Evolutionary conservation across 2,329 filamentous ascomycete species (phyloP).

Genomic region (Aspergillus fructus): DNA sequence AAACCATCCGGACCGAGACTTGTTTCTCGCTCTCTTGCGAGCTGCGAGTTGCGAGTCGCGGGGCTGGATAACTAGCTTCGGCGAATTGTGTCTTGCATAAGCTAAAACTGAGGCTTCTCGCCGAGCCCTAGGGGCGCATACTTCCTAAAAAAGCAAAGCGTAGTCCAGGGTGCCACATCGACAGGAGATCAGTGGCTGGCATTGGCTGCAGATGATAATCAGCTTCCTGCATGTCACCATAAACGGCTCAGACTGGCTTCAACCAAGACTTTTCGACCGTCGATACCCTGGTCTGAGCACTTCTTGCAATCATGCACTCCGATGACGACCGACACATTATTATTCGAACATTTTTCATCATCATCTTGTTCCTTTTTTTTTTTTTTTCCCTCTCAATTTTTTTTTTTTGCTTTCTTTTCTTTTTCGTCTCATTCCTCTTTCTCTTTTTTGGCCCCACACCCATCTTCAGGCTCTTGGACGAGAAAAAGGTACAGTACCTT

Average conservation of each 20-base stretch:
- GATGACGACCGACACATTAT: neutral
- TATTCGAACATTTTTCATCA: too few relatives aligned
- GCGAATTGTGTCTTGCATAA: conserved; percentile 7
- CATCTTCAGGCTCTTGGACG: too few relatives aligned
- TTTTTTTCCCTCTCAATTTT: too few relatives aligned
- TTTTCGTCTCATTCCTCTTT: too few relatives aligned
- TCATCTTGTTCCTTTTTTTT: too few relatives aligned
- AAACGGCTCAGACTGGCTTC: conserved; percentile 18
- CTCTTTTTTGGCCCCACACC: too few relatives aligned
- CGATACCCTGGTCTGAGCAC: conserved; percentile 1
- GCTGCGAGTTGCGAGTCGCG: neutral
- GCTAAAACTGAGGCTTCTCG: conserved; percentile 10
- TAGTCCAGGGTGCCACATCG: conserved; percentile 1
- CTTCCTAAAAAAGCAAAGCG: neutral
- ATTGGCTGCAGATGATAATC: conserved; percentile 23
- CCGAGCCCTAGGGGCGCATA: neutral
- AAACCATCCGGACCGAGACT: neutral
- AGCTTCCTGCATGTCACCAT: conserved; percentile 20
- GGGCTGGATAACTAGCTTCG: neutral
- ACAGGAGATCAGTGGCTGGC: conserved; percentile 8
- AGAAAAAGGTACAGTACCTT: too few relatives aligned
- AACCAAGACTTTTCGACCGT: conserved; percentile 9
- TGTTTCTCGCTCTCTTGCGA: neutral
- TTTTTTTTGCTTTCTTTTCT: too few relatives aligned
- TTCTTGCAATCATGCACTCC: neutral